Base-by-base conservation (phyloP, 139 green algal species). In the Asterochloris erici region DNA sequence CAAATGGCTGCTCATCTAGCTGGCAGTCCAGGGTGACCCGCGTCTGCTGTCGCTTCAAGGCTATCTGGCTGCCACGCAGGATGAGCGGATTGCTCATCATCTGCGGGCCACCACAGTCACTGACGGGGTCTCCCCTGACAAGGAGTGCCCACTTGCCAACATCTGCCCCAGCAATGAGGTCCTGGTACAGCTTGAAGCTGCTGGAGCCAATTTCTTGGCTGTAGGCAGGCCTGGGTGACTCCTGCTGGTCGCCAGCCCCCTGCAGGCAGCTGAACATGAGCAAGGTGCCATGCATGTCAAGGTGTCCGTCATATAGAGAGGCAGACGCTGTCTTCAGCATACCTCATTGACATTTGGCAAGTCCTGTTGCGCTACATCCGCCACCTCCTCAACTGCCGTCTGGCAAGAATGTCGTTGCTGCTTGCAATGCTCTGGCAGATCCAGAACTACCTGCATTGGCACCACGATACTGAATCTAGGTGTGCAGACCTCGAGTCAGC, bases 51-150 rank as follows among this genome's bases (percentile, higher is more conserved):
- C 12, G 19, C 77, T 73, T 14, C 23, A 74, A 28, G 28, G 63
- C 19, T n/a, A 82, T 82, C 19, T 74, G 78, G 27, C 61, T 73
- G 63, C 78, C 78, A 47, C 73, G 78, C 16, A 82, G 63, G 27
- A 82, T 75, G 4, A 82, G 28, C 24, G 78, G 78, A 28, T 82
- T 82, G 54, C 78, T 82, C 78, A 82, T 82, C 26, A 74, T 63
- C 26, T 82, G 63, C 13, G 61, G 69, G 6, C 78, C 78, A 15
- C 78, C 78, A 73, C 78, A 82, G 21, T 80, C 76, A 0, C 76
- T 62, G 9, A 80, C 24, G 23, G 76, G 15, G 14, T 80, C 76
- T 13, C 76, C 76, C 76, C 76, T 80, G 24, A 16, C 28, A 24
- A 26, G 17, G 66, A 26, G 66, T 26, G 19, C 17, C 21, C 66